Evolutionary conservation across 106 monocot species (phyloP), one percentile per base, ranked within the genome.

Genomic region (Agapanthus africanus): DNA sequence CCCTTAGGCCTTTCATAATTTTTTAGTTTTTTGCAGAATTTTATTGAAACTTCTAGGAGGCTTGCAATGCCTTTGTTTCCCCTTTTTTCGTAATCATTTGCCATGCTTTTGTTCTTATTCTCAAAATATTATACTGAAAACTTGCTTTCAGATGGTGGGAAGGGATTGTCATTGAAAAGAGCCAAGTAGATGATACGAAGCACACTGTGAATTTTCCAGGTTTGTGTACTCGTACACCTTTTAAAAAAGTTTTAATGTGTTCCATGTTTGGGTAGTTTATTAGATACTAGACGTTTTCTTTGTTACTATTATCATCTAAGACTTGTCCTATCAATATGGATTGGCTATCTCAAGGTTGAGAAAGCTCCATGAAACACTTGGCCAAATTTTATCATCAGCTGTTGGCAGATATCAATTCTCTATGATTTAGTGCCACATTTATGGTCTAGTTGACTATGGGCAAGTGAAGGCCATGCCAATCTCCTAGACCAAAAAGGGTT

Each of bases 201-300:
- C 63, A 82, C 41, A 85, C 76, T 11, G 74, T 99, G n/a, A 71
- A 84, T 41, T 92, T 99, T 85, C 77, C 89, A 90, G 97, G 97
- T 99, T 71, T 68, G 67, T 66, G 13, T n/a, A 31, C 70, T 65
- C 40, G 9, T 60, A 22, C 40, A 36, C 22, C 8, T 22, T 52
- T 52, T 57, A 4, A n/a, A n/a, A n/a, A n/a, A 14, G 10, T 44
- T 1, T 31, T 57, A 14, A 57, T 57, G 11, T 57, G 2, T 57
- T 57, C 56, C 56, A 57, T 28, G 13, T 57, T 57, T 57, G 13
- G 30, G 27, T 11, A 9, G 22, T 26, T 23, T 4, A 14, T 57
- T 57, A 57, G 10, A 13, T 57, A 3, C 52, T 30, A 31, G 30
- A 57, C 11, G 13, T 7, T 57, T 23, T 49, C 5, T 6, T 49